Evolutionary conservation across 345 rosid species (phyloP), one percentile per base, ranked within the genome.

Genomic region (Raphanus raphanistrum): DNA sequence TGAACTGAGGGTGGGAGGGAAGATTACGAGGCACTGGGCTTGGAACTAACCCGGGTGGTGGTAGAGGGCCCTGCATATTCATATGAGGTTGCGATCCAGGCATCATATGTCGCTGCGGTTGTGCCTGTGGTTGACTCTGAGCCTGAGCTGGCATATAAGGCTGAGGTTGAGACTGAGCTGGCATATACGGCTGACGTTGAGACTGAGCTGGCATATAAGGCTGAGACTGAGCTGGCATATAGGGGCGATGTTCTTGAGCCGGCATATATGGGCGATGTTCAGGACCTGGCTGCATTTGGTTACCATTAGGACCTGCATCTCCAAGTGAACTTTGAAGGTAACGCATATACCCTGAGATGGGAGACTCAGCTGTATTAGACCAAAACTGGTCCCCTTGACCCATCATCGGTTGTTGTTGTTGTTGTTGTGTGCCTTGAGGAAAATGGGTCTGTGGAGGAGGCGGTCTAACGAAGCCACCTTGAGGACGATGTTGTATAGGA

Each of bases 331-430:
- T 85, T 73, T 90, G 92, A 76, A 94, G 93, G 83, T 92, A 92
- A 5, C 96, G 90, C 94, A 92, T 84, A 66, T 89, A 94, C 66
- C 85, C 90, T 32, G 97, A 90, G 79, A 92, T 76, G 0, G 97
- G 96, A 76, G 94, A 91, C 62, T 90, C 96, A n/a, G 88, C 89
- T 10, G 86, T 80, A 80, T 82, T 87, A 13, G 83, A 59, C 91
- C 87, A 84, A 72, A 27, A 78, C 38, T 82, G 74, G 36, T 90
- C 89, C 66, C 86, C 86, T 2, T 80, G 93, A 81, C 74, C 59
- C 86, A 84, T 83, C 54, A 70, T 41, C 2, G 83, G 84, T 25
- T 84, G 91, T 63, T 50, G 55, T n/a, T 45, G 52, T 10, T 12
- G 52, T 45, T 45, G 88, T 26, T 83, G 91, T n/a, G 45, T 36